Base-by-base conservation (phyloP, 73 alveolate genomes). In the Halteria grandinella region DNA sequence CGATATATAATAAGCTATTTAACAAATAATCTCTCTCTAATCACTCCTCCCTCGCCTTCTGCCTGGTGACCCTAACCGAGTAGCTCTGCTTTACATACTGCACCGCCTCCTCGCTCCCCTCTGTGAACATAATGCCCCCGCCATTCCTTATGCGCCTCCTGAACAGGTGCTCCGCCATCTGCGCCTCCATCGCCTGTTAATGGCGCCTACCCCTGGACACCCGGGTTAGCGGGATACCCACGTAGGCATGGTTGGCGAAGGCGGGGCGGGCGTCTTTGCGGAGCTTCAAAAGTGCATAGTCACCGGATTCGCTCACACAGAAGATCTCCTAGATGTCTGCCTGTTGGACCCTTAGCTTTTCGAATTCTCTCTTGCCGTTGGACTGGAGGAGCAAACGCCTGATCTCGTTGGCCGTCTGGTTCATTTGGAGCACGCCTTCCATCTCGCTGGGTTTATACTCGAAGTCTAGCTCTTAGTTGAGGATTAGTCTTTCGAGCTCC, bases 391-490 rank as follows among this genome's bases (percentile, higher is more conserved):
- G 29, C 28, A 57, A 17, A 33, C 20, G 31, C 6, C 36, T 27
- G 8, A 57, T 57, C 23, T 57, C 74, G 17, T 3, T 18, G 6
- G 51, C 36, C 54, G 31, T 57, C 36, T 57, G 37, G 36, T 57
- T 54, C 74, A 57, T 57, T 12, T 51, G 33, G 23, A 57, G 36
- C 74, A 57, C 36, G 36, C 8, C 28, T 20, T 57, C 74, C 14
- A 57, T 3, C 31, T 57, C 50, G 20, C 74, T 57, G 31, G 74
- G 74, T 33, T 53, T 53, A 21, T 53, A 53, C 18, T 28, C 74
- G 36, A 28, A 57, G 25, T 57, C 54, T 17, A 57, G 55, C 28
- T 57, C 6, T 33, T 29, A 5, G 36, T 33, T 57, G 18, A 57
- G 21, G n/a, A 57, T 57, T 57, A 33, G 31, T 21, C 74, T 57